Base-by-base conservation (phyloP, 2,329 filamentous ascomycete genomes). In the Aureobasidium melanogenum region DNA sequence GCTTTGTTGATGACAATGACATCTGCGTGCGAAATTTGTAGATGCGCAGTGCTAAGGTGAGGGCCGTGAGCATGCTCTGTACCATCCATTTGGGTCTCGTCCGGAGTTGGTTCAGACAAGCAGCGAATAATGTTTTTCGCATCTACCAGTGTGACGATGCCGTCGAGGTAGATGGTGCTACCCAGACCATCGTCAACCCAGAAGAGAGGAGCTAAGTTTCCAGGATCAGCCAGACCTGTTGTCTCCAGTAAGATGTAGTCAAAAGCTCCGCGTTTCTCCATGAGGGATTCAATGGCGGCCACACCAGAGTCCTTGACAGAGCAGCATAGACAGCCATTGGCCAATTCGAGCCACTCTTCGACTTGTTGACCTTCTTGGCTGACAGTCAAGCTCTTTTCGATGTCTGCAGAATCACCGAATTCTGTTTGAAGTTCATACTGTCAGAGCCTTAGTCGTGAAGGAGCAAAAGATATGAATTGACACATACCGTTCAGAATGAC, bases 181-280 rank as follows among this genome's bases (percentile, higher is more conserved):
- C 91, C 93, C 2, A 99, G 82, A 0, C 92, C 94, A 66, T 97
- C 93, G 68, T 99, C 94, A 28, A 99, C 87, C 94, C 94, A 99
- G 77, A 99, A 99, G 15, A 97, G 77, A 0, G 94, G 94, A 0
- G 94, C 94, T 56, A 99, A 85, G 69, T 97, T 97, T 1, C 94
- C 94, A 0, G 94, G 94, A 70, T 99, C 93, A 5, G 94, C 94
- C 6, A 99, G 82, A 0, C 94, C 94, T 0, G 94, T 97, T 0
- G 94, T 99, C 74, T 99, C 94, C 0, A 99, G 85, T 2, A 99
- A 82, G 66, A 99, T 97, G 76, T 97, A 99, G 77, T 99, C 94
- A 71, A 99, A 99, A 5, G 87, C 87, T 54, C 93, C 93, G 66
- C 89, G 90, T 69, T 91, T 91, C 65, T 92, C 89, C 90, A 99